A percentile compares a stretch with the other conserved stretches of the same genome.
phyloP scores from a whole-genome alignment of 1,139 yeast genomes.

The Taphrina betulina region DNA sequence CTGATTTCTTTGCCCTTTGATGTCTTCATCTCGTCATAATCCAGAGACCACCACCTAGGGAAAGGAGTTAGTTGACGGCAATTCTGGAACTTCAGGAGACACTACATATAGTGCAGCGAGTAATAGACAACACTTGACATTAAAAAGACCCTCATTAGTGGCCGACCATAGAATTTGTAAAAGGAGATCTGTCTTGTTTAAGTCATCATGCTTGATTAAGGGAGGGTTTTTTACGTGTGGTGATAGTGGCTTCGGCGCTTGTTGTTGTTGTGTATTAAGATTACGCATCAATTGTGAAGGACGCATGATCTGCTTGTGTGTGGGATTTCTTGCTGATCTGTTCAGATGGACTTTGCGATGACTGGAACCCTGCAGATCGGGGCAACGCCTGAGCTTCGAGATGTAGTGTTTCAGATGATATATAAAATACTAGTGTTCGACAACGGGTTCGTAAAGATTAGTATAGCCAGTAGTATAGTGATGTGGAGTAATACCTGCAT shows the following conservation, averaged over 20 bases:
- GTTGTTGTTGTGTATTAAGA: background rate
- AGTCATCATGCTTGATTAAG: background rate
- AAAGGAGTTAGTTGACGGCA: background rate
- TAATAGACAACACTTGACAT: constrained; percentile 31
- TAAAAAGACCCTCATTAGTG: constrained; percentile 23
- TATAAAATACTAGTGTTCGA: too few species aligned
- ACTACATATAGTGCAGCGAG: constrained; percentile 24
- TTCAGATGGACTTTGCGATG: too few species aligned
- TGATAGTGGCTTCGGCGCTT: background rate
- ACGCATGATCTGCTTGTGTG: background rate
- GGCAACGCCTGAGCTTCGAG: too few species aligned
- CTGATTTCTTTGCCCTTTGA: constrained; percentile 13
- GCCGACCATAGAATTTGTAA: constrained; percentile 26
- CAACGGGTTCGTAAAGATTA: too few species aligned
- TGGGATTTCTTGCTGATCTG: too few species aligned
- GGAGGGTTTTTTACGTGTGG: constrained; percentile 2
- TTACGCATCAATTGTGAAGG: background rate
- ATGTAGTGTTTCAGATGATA: too few species aligned
- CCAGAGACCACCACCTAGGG: constrained; percentile 26
- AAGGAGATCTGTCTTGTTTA: constrained; percentile 11
- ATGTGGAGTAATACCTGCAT: too few species aligned
- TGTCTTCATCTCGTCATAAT: constrained; percentile 27
- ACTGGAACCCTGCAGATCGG: too few species aligned
- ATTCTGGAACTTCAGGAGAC: background rate
- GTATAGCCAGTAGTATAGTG: too few species aligned